phyloP scores from a whole-genome alignment of 148 eudicot species.

The Tetragonia tetragonoides region DNA sequence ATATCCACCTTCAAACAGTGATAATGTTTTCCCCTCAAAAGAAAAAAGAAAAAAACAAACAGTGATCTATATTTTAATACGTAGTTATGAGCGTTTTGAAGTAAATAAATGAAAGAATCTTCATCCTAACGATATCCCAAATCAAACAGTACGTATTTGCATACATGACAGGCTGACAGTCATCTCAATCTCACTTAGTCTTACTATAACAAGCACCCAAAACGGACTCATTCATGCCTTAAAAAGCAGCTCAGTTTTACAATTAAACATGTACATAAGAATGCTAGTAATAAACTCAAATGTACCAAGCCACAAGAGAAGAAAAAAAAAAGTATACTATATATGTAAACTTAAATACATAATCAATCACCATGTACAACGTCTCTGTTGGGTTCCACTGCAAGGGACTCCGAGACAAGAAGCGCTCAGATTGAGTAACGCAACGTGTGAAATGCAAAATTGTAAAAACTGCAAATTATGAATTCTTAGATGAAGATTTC shows the following conservation, averaged over 20 bases:
- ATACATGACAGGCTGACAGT: no score
- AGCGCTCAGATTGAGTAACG: not conserved
- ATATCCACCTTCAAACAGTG: no score
- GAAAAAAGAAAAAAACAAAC: no score
- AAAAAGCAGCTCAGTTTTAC: not conserved
- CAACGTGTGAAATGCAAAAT: not conserved
- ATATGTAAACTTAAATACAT: constrained; percentile 12
- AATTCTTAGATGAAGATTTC: constrained; percentile 33
- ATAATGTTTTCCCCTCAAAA: no score
- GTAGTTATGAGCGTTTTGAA: no score
- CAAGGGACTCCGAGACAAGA: not conserved
- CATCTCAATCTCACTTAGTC: no score
- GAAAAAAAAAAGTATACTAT: not conserved
- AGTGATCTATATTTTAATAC: no score
- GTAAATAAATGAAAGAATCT: no score
- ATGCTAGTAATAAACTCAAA: constrained; percentile 11
- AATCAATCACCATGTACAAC: constrained; percentile 19
- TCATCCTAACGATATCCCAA: no score
- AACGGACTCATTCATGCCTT: constrained; percentile 16
- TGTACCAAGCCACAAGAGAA: constrained; percentile 11
- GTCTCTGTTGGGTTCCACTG: not conserved
- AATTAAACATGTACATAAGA: constrained; percentile 23
- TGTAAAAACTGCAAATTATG: constrained; percentile 8
- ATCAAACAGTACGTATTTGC: no score
- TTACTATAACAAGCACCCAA: constrained; percentile 23